Base-by-base conservation (phyloP, 306 rosid genomes). In the Ceratonia siliqua region DNA sequence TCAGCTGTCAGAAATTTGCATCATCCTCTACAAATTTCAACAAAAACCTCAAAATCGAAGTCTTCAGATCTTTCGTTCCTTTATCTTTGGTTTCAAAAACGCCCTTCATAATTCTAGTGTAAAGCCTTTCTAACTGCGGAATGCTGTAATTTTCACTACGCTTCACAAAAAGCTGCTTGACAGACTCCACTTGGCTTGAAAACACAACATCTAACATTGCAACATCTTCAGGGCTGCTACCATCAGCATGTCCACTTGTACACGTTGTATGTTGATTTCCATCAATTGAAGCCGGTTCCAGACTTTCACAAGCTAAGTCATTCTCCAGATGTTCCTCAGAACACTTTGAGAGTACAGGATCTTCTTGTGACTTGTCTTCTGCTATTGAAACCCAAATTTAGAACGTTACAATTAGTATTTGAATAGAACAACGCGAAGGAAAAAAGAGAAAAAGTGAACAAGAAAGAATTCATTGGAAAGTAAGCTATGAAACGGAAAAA, bases 61-160 rank as follows among this genome's bases (percentile, higher is more conserved):
- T 63, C 89, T 77, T 88, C 8, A 82, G 59, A 79, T 87, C 90
- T 49, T 76, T 77, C 49, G 38, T 66, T 73, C 76, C 87, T 71
- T 57, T 68, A 45, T 70, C 81, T 72, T 85, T 85, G 74, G 85
- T 67, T 75, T 86, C 92, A 83, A 91, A 91, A 79, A 94, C 79
- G 41, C 87, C 90, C 93, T 90, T 94, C 97, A 94, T 87, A 24
- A 91, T 83, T 70, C 95, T 86, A 0, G 95, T 79, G 86, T 94
- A 94, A 27, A 94, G 91, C 82, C 96, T 87, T 75, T 91, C 97
- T 24, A 94, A 97, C 82, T 90, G 91, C 11, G 96, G 97, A 76
- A 94, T 82, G 86, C 81, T 79, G 62, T 83, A 90, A 76, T 69
- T 81, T 66, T 80, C 82, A 5, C 87, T 84, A 12, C 82, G 94